phyloP scores from a whole-genome alignment of 805 yeast genomes.

The Candida nonsorbophila region DNA sequence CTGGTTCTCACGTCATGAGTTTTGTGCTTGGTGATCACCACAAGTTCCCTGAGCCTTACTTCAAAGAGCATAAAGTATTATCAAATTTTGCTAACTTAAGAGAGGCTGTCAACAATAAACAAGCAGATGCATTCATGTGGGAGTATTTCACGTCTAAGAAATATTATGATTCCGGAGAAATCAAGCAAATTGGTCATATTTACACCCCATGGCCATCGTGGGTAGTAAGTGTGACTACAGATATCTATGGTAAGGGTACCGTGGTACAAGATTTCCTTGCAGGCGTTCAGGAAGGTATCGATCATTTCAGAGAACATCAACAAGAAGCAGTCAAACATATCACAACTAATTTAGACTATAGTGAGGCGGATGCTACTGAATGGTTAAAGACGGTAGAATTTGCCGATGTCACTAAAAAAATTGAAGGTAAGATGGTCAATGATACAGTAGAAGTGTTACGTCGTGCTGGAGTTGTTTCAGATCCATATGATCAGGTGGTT shows the following conservation, averaged over 20 bases:
- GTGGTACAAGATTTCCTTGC: slow-evolving; percentile 34
- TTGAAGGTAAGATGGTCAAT: slow-evolving; percentile 48
- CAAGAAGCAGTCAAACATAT: slow-evolving; percentile 68
- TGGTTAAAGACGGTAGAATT: slow-evolving; percentile 82
- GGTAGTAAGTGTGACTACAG: slow-evolving; percentile 60
- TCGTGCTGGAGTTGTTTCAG: slow-evolving; percentile 61
- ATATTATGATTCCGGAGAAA: slow-evolving; percentile 75
- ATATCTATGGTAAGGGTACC: slow-evolving; percentile 3
- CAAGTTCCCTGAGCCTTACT: slow-evolving; percentile 49
- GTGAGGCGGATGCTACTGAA: slow-evolving; percentile 67
- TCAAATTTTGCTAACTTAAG: slow-evolving; percentile 72
- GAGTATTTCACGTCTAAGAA: slow-evolving; percentile 85
- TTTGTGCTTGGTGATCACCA: slow-evolving; percentile 68
- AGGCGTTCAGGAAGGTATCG: slow-evolving; percentile 63
- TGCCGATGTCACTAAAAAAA: slow-evolving; percentile 14
- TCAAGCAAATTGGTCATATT: slow-evolving; percentile 79
- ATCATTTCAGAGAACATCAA: slow-evolving; percentile 52
- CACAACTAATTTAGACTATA: slow-evolving; percentile 64
- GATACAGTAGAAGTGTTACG: slow-evolving; percentile 55
- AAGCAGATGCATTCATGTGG: slow-evolving; percentile 91
- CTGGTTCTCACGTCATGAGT: slow-evolving; percentile 90
- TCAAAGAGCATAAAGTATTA: slow-evolving; percentile 49
- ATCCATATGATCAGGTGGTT: no score
- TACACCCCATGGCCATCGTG: slow-evolving; percentile 97
- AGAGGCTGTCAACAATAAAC: slow-evolving; percentile 63